Conservation (phyloP, 73 alveolate genomes). For the Tetrahymena elliotti region DNA sequence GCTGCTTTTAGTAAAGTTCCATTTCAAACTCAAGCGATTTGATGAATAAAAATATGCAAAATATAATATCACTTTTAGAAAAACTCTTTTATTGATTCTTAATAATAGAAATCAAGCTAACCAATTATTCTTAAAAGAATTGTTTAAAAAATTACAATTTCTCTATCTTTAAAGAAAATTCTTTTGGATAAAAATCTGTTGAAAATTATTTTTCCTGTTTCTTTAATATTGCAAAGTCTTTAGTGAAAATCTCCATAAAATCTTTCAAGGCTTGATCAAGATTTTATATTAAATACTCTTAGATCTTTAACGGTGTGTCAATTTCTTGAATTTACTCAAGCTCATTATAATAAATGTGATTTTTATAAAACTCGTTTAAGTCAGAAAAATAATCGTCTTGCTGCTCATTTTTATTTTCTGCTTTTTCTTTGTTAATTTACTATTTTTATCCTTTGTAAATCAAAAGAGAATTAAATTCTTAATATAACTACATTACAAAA, state of each 20-base stretch:
- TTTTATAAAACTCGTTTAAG: not conserved
- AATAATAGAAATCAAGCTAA: not conserved
- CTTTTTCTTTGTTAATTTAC: not conserved
- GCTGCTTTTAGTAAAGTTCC: not conserved
- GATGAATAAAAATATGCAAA: not conserved
- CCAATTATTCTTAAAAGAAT: not conserved
- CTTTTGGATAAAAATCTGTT: not conserved
- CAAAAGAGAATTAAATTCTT: too few relatives aligned
- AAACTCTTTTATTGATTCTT: not conserved
- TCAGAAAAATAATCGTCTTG: not conserved
- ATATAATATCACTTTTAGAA: not conserved
- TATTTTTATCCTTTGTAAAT: too few relatives aligned
- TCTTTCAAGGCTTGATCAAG: not conserved
- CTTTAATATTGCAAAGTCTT: not conserved
- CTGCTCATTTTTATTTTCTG: not conserved
- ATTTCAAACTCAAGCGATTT: not conserved
- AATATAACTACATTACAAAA: too few relatives aligned
- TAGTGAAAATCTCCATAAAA: not conserved
- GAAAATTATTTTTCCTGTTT: not conserved
- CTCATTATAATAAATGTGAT: not conserved
- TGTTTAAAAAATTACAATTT: not conserved
- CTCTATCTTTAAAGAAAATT: not conserved
- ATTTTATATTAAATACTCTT: not conserved
- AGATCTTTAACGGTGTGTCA: too few relatives aligned
- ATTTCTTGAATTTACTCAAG: too few relatives aligned